Base-by-base conservation (phyloP, 1,284 basidiomycete genomes). In the Rhodotorula sp. region DNA sequence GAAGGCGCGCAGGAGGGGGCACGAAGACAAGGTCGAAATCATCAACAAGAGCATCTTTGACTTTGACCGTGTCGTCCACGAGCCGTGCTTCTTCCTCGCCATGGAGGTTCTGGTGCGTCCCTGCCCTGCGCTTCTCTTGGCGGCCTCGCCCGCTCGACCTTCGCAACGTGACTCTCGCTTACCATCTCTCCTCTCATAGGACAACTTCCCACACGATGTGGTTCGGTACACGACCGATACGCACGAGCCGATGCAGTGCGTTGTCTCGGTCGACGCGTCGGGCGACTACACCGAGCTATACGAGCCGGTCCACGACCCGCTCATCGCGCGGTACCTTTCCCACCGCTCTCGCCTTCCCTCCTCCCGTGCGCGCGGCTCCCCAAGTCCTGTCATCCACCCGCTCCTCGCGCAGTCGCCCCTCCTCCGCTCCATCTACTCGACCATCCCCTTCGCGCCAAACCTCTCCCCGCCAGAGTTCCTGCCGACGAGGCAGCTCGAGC, bases 191-290 rank as follows among this genome's bases (percentile, higher is more conserved):
- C 22, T 1, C 46, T 27, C 57, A 29, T 78, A 93, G 91, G 97
- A 99, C 82, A 99, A 99, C 81, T 93, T 99, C 74, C 89, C 95
- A 4, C 97, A 99, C 81, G 97, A 99, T 80, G 87, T 97, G 77
- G 86, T 99, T 57, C 90, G 96, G 44, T 98, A 97, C 79, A 89
- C 94, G 77, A 84, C 91, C 50, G 83, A 85, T 12, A 69, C 92
- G 88, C 51, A 80, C 66, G 84, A 89, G 77, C 93, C 96, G 0
- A 88, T 91, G 68, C 94, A 99, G 82, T 91, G 89, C 22, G 79
- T 93, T 32, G 89, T 99, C 22, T 87, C 89, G 19, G 87, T 97
- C 72, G 91, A 96, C 82, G 84, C 85, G 12, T 83, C 87, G 3
- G 94, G 94, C 67, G 94, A 98, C 78, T 97, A 95, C 80, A 85